Evolutionary conservation across 2,329 filamentous ascomycete species (phyloP), one percentile per base, ranked within the genome.

Genomic region (Trichoderma sp.): DNA sequence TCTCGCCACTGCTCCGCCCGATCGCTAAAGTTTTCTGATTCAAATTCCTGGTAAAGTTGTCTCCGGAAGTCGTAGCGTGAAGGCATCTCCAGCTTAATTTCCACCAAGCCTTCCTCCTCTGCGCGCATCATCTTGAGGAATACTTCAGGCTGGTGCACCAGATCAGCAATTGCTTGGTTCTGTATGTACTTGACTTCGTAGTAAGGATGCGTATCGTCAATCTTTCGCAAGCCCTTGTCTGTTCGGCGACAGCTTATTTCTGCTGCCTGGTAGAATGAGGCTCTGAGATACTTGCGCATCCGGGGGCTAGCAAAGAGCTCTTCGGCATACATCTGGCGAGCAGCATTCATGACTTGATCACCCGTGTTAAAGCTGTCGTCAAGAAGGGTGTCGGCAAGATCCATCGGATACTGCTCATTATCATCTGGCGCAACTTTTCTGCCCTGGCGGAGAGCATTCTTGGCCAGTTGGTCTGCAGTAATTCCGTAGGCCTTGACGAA

Each of bases 91-190:
- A 98, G 88, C 73, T 88, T 90, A 67, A 99, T 92, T 70, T 97
- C 93, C 16, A 99, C 87, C 1, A 99, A 84, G 2, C 95, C 94
- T 78, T 99, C 96, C 75, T 96, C 92, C 79, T 99, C 96, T 1
- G 96, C 96, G 78, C 94, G 96, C 79, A 98, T 89, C 96, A 99
- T 99, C 81, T 96, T 95, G 68, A 99, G 83, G 78, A 96, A 99
- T 31, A 97, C 84, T 72, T 97, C 94, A 1, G 96, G 96, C 65
- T 92, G 90, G 64, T 89, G 88, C 3, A 93, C 91, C 70, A 98
- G 87, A 73, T 96, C 92, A 53, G 85, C 84, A 71, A 97, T 91
- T 8, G 92, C 92, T 79, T 97, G 94, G 75, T 96, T 94, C 72
- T 93, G 89, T 24, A 99, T 85, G 75, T 99, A 99, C 80, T 99